phyloP scores from a whole-genome alignment of 225 moss, liverwort and hornwort genomes.

The Bryum argenteum region DNA sequence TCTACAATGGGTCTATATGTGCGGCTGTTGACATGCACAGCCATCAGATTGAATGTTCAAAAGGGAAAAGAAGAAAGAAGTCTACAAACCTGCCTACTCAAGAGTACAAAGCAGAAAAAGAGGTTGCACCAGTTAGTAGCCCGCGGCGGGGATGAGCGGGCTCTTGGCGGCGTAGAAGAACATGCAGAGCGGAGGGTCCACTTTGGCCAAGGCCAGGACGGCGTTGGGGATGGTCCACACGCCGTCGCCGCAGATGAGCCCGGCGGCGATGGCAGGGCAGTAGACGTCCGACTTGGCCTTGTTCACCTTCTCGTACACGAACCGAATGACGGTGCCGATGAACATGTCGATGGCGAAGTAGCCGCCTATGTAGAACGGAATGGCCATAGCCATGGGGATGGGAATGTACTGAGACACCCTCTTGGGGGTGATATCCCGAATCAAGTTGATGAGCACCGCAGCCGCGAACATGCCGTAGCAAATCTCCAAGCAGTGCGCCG shows the following conservation, averaged over 20 bases:
- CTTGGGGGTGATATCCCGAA: conserved; percentile 60
- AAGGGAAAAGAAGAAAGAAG: background rate
- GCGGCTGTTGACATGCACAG: conserved; percentile 31
- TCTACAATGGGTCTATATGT: background rate
- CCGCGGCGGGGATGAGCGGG: background rate
- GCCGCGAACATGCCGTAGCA: conserved; percentile 67
- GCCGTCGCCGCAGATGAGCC: conserved; percentile 91
- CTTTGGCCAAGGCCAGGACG: conserved; percentile 62
- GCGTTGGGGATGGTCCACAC: conserved; percentile 86
- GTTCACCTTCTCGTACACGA: conserved; percentile 67
- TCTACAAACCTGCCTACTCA: background rate
- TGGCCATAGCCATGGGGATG: conserved; percentile 96
- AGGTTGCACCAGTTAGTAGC: background rate
- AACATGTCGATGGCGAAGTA: conserved; percentile 97
- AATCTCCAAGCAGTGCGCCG: conserved; percentile 67
- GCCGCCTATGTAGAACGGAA: conserved; percentile 91
- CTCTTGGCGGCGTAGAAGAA: conserved; percentile 53
- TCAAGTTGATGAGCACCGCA: conserved; percentile 55
- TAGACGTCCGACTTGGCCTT: conserved; percentile 60
- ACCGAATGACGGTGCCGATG: conserved; percentile 65
- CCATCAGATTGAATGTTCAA: background rate
- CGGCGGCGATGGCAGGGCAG: conserved; percentile 74
- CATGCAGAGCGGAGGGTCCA: conserved; percentile 91
- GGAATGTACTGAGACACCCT: conserved; percentile 59
- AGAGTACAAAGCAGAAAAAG: conserved; percentile 11